phyloP scores from a whole-genome alignment of 139 green algal species.

The Coelastrella sp. region DNA sequence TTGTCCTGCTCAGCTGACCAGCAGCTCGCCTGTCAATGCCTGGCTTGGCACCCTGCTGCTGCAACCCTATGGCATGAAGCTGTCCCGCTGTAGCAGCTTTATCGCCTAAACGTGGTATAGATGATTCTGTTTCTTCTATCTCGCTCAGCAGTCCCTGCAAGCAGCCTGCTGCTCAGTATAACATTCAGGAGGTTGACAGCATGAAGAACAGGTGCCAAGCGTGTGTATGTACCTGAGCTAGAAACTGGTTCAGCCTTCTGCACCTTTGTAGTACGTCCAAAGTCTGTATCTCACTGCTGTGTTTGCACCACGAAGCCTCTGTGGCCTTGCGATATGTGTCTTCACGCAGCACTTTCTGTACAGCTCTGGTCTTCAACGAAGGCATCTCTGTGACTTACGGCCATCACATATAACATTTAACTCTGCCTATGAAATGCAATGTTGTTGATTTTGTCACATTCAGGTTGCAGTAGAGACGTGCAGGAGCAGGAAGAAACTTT shows the following conservation, averaged over 20 bases:
- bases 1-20: no score
- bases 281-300: neutral
- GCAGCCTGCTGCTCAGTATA: neutral
- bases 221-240: neutral
- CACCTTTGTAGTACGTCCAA: conserved; percentile 14
- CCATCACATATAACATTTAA: neutral
- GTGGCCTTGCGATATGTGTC: neutral
- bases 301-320: neutral
- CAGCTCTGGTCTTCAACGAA: neutral
- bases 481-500: no score
- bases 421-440: neutral
- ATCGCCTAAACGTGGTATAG: neutral
- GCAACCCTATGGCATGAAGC: no score
- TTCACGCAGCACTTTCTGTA: conserved; percentile 8
- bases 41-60: neutral
- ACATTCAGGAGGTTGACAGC: neutral
- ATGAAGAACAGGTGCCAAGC: neutral
- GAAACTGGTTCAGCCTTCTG: conserved; percentile 23
- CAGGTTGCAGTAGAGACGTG: no score
- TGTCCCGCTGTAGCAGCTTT: neutral
- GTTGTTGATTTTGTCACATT: no score
- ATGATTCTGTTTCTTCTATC: neutral
- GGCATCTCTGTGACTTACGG: neutral
- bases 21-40: no score
- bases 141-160: neutral